phyloP scores from a whole-genome alignment of 192 early-diverging fungal genomes.

The Mortierella alpina region DNA sequence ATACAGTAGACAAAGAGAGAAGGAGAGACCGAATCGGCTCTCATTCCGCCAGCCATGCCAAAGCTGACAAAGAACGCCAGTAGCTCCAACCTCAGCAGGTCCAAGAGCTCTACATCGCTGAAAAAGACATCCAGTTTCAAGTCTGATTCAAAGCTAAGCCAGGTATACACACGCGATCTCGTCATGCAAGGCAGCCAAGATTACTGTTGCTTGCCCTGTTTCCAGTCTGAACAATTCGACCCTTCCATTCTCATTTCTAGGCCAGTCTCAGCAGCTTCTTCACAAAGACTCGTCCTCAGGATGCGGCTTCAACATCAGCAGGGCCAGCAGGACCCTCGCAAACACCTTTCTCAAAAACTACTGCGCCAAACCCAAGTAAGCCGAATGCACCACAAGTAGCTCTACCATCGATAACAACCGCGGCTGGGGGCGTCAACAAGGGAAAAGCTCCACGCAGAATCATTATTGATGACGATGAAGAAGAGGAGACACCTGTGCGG shows the following conservation, averaged over 20 bases:
- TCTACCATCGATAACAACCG: no score
- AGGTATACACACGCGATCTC: conserved; percentile 2
- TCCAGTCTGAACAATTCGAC: background rate
- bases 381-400: background rate
- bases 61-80: no score
- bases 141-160: conserved; percentile 5
- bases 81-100: no score
- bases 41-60: no score
- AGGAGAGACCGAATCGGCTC: no score
- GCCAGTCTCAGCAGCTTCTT: conserved; percentile 22
- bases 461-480: conserved; percentile 27
- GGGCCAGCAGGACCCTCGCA: background rate
- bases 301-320: background rate
- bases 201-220: no score
- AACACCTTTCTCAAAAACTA: background rate
- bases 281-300: background rate
- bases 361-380: background rate
- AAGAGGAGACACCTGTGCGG: background rate
- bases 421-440: no score
- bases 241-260: background rate
- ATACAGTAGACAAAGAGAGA: no score
- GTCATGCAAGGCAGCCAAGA: no score
- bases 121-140: no score
- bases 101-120: no score
- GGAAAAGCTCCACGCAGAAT: conserved; percentile 12